Conservation (phyloP, 1,139 yeast genomes). For the Debaryomyces sp. region DNA sequence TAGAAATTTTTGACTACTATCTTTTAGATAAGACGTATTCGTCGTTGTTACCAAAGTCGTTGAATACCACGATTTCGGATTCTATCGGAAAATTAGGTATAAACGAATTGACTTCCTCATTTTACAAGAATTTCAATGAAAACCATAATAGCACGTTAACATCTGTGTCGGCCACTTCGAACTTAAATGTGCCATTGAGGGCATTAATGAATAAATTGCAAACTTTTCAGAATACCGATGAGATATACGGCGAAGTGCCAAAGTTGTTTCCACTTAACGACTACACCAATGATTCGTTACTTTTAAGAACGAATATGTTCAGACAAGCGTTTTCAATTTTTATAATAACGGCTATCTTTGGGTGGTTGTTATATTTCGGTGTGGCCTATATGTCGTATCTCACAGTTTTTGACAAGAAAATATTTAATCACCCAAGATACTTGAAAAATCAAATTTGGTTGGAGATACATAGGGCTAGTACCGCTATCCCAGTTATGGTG, state of each 20-base stretch:
- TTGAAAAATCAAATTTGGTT: constrained; percentile 87
- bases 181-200: constrained; percentile 18
- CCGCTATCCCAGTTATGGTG: constrained; percentile 90
- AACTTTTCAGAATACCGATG: constrained; percentile 34
- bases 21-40: constrained; percentile 77
- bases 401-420: constrained; percentile 81
- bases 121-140: constrained; percentile 2
- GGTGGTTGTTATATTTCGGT: constrained; percentile 76
- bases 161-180: neutral
- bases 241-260: constrained; percentile 43
- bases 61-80: constrained; percentile 26
- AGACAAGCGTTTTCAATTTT: constrained; percentile 74
- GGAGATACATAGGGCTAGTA: constrained; percentile 76
- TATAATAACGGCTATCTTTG: constrained; percentile 76
- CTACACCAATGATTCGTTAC: constrained; percentile 60
- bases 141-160: constrained; percentile 14
- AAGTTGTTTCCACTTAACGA: constrained; percentile 45
- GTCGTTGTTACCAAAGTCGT: constrained; percentile 32
- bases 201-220: constrained; percentile 22
- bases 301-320: constrained; percentile 69
- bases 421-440: constrained; percentile 94
- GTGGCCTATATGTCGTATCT: constrained; percentile 76
- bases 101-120: constrained; percentile 2
- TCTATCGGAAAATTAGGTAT: constrained; percentile 7
- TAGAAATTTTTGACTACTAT: constrained; percentile 75